Percentiles rank a stretch among this genome's conserved stretches.
These are phyloP conservation scores for Tricharina praecox DNA, from an alignment of 495 filamentous ascomycete genomes.

Conservation along the genomic window DNA sequence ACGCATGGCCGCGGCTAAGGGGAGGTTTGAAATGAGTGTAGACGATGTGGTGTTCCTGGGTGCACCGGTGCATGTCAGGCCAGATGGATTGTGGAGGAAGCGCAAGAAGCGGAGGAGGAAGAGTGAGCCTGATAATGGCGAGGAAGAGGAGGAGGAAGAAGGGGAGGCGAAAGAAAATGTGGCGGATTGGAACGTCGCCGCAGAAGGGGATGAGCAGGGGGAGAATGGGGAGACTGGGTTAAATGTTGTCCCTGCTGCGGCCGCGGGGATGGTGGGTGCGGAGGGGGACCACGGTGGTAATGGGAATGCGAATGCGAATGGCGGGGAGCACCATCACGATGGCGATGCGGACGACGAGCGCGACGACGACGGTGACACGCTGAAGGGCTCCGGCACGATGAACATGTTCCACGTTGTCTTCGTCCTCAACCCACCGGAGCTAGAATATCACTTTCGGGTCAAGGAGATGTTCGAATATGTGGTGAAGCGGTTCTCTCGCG, in stretches of 20 bases:
- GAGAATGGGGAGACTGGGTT: constrained; percentile 9
- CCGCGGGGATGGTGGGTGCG: constrained; percentile 9
- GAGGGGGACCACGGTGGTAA: constrained; percentile 1
- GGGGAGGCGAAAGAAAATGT: neutral
- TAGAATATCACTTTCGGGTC: constrained; percentile 57
- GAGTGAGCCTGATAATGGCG: constrained; percentile 9
- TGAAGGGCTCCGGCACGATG: constrained; percentile 39
- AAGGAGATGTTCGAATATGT: constrained; percentile 73
- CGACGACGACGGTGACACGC: constrained; percentile 20
- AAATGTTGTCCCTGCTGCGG: too few species aligned
- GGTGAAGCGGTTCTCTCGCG: constrained; percentile 74
- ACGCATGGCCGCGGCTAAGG: constrained; percentile 62
- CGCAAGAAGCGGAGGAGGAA: constrained; percentile 46
- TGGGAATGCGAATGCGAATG: constrained; percentile 5
- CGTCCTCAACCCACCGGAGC: constrained; percentile 59
- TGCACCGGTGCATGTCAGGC: constrained; percentile 69
- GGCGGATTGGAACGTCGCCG: neutral
- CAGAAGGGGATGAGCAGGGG: neutral
- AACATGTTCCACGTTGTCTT: constrained; percentile 97
- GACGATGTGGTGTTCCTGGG: constrained; percentile 74
- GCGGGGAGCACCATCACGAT: neutral
- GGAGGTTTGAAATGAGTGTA: constrained; percentile 68
- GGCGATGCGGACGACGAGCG: constrained; percentile 30
- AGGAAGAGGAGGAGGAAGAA: constrained; percentile 11
- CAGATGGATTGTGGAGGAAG: constrained; percentile 79